Evolutionary conservation across 805 yeast species (phyloP), one percentile per base, ranked within the genome.

Genomic region (Candida krabiensis): DNA sequence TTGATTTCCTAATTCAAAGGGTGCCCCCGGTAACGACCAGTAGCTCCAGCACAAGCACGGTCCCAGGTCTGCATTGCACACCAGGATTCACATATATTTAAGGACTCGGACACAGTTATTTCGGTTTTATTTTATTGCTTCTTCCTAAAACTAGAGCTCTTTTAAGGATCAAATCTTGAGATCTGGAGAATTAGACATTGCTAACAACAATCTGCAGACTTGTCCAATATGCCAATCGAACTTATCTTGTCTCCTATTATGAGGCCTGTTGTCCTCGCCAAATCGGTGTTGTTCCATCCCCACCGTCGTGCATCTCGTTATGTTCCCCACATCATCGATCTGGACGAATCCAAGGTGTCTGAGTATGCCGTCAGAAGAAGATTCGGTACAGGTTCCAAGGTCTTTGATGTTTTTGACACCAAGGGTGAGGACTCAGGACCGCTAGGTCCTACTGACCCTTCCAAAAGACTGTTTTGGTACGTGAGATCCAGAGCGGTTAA

Each of bases 401-500:
- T 69, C 3, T 73, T 70, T 49, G 78, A 75, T 44, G 85, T 79
- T 9, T 77, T 63, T 49, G 71, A 70, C 42, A 66, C 75, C n/a
- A 50, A 64, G 19, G 56, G 58, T 13, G 69, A 66, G 16, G 55
- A 53, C 9, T 43, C 61, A 6, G 60, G 63, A 2, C 67, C 71
- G 8, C 40, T 58, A 33, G 75, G 75, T 4, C 64, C 73, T 14
- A 51, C 58, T 4, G 70, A 74, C 33, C 66, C 71, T n/a, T 58
- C 60, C 12, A 61, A 73, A 30, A 60, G 73, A 19, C 47, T 76
- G 13, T 77, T 71, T 51, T 73, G 77, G 71, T 73, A 76, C 62
- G 69, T 67, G 12, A 66, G 84, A 47, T 78, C 84, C n/a, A 67
- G 83, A 44, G 81, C 83, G 4, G 83, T 79, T 35, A 79, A 78